These are phyloP conservation scores for Stachybotrys echinatus DNA, from an alignment of 2,329 filamentous ascomycete species.

Conservation along the genomic window DNA sequence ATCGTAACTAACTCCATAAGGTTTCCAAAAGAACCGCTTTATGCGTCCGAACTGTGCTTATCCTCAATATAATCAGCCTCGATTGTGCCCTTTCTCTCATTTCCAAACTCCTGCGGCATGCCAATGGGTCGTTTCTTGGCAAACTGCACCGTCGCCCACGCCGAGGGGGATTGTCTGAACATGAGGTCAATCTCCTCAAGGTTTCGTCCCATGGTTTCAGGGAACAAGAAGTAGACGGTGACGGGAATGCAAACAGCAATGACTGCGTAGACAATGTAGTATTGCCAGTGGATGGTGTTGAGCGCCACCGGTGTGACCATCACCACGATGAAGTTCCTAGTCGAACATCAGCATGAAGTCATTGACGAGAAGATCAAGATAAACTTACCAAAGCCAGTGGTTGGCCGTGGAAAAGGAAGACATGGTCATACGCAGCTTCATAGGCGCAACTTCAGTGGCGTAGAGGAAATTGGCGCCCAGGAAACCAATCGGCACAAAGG, in stretches of 20 bases:
- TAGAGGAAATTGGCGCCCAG: conserved; percentile 57
- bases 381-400: conserved; percentile 20
- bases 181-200: conserved; percentile 39
- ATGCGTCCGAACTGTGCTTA: neutral
- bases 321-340: conserved; percentile 40
- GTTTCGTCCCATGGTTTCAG: conserved; percentile 45
- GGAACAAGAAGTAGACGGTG: conserved; percentile 28
- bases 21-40: too few relatives aligned
- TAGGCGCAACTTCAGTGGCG: conserved; percentile 47
- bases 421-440: conserved; percentile 38
- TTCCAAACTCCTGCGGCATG: neutral
- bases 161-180: conserved; percentile 33
- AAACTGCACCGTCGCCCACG: conserved; percentile 28
- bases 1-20: too few relatives aligned
- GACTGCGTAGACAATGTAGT: conserved; percentile 37
- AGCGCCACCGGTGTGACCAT: conserved; percentile 62
- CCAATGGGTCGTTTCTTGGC: conserved; percentile 17
- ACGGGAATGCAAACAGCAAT: conserved; percentile 39
- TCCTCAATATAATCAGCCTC: neutral
- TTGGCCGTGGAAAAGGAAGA: conserved; percentile 47
- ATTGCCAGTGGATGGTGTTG: conserved; percentile 49
- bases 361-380: neutral
- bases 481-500: conserved; percentile 61
- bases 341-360: neutral
- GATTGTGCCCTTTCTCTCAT: neutral